These are phyloP conservation scores for Thalassiosira profunda DNA, from an alignment of 108 stramenopile genomes.

Conservation along the genomic window DNA sequence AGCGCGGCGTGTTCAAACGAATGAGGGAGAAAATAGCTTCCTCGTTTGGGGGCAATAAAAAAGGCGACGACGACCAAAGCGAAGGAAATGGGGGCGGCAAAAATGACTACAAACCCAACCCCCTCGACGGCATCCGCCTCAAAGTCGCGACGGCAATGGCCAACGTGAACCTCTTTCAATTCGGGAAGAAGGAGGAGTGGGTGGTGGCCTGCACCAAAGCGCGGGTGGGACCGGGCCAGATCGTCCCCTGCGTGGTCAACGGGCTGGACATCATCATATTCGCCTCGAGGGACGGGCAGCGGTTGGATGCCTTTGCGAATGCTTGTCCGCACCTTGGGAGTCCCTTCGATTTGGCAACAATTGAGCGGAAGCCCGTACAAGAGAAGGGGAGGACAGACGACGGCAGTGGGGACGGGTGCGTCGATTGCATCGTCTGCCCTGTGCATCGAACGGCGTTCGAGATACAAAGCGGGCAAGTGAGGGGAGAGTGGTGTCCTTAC, in stretches of 20 bases:
- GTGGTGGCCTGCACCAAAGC: constrained; percentile 83
- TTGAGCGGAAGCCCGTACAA: constrained; percentile 67
- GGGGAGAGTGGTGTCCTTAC: constrained; percentile 98
- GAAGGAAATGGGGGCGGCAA: constrained; percentile 4
- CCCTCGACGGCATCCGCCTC: constrained; percentile 32
- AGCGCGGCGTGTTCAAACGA: constrained; percentile 31
- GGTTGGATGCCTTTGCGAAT: constrained; percentile 92
- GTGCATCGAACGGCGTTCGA: constrained; percentile 95
- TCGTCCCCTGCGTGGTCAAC: constrained; percentile 86
- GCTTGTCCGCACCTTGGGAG: constrained; percentile 97
- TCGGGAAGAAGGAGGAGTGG: constrained; percentile 70
- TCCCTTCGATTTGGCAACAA: constrained; percentile 92
- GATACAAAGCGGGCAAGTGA: constrained; percentile 89
- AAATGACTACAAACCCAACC: constrained; percentile 28
- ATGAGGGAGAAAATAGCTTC: constrained; percentile 35
- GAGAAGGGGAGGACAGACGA: constrained; percentile 21
- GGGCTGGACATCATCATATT: constrained; percentile 78
- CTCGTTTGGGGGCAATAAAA: constrained; percentile 24
- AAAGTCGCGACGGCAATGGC: constrained; percentile 43
- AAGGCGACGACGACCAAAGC: not conserved
- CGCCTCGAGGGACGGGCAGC: constrained; percentile 72
- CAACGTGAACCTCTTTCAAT: constrained; percentile 24
- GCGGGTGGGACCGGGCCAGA: constrained; percentile 89
- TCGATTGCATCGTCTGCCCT: constrained; percentile 96
- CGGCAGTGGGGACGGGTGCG: constrained; percentile 71